phyloP scores from a whole-genome alignment of 805 yeast genomes.

The Yarrowia divulgata region DNA sequence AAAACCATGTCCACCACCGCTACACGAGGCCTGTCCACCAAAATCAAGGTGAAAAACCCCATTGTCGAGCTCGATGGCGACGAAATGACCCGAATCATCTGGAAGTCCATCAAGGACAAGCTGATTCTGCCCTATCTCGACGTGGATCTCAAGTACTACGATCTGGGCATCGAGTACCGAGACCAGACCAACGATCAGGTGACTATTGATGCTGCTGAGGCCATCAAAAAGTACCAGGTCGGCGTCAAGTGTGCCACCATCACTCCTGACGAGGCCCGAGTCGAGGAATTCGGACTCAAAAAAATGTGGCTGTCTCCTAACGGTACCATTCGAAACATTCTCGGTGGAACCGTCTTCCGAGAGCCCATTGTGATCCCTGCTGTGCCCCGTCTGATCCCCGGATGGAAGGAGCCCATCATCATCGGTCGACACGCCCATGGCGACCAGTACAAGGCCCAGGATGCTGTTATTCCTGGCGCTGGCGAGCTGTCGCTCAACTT shows the following conservation, averaged over 20 bases:
- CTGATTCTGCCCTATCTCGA: conserved; percentile 85
- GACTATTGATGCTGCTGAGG: conserved; percentile 87
- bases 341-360: conserved; percentile 96
- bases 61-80: conserved; percentile 98
- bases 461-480: conserved; percentile 76
- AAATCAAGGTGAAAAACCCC: conserved; percentile 84
- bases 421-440: conserved; percentile 98
- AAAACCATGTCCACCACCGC: conserved; percentile 39
- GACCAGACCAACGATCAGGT: conserved; percentile 89
- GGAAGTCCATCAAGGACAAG: conserved; percentile 88
- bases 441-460: conserved; percentile 95
- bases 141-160: conserved; percentile 89
- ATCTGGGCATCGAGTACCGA: conserved; percentile 83
- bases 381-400: conserved; percentile 87
- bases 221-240: conserved; percentile 86
- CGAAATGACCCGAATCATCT: conserved; percentile 96
- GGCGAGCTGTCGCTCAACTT: conserved; percentile 81
- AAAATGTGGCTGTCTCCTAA: conserved; percentile 98
- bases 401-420: conserved; percentile 94
- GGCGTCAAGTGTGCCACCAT: conserved; percentile 98
- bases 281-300: conserved; percentile 85
- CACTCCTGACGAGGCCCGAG: conserved; percentile 94
- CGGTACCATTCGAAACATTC: conserved; percentile 93
- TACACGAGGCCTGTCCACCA: conserved; percentile 47
- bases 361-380: conserved; percentile 92